Evolutionary conservation across 108 stramenopile species (phyloP), one percentile per base, ranked within the genome.

Genomic region (Parietichytrium sp.): DNA sequence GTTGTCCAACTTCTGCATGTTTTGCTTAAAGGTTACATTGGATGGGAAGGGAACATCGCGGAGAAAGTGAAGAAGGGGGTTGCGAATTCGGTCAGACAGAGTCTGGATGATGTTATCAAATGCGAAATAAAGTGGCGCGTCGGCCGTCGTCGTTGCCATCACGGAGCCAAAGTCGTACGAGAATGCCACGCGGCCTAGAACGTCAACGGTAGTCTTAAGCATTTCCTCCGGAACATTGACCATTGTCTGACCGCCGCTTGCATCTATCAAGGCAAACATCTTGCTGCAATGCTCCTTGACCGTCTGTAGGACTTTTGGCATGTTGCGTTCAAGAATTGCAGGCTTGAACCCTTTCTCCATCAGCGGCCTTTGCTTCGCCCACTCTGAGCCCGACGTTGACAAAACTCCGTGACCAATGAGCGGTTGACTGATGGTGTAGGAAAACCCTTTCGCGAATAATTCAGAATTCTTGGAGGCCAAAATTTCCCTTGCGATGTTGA

Each of bases 81-180:
- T 72, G 10, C 38, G 36, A 6, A 42, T 45, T 6, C 61, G 61
- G 33, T 72, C 36, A 42, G 36, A 45, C 20, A 72, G 61, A 10
- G 61, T 72, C 23, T 42, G 36, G 38, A 72, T 33, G 20, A 72
- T 72, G 6, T 33, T 72, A 13, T 72, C 38, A 42, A 72, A 72
- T 13, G 38, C 36, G 20, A 16, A 10, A 3, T 72, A 72, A 33
- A 72, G 1, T 6, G 61, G 61, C 29, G 61, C 61, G 42, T 72
- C 61, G 15, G 33, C 42, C 42, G 61, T 23, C 23, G 61, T 72
- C n/a, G 61, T 33, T 27, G 61, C 61, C 13, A 15, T 15, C 8
- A 72, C 61, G 42, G 20, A 23, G 61, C 42, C 42, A 45, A 72
- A 72, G 61, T 72, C 61, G 42, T 72, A 72, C 38, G 61, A 72